Evolutionary conservation across 768 basidiomycete species (phyloP).

Genomic region (Mycena vitilis): DNA sequence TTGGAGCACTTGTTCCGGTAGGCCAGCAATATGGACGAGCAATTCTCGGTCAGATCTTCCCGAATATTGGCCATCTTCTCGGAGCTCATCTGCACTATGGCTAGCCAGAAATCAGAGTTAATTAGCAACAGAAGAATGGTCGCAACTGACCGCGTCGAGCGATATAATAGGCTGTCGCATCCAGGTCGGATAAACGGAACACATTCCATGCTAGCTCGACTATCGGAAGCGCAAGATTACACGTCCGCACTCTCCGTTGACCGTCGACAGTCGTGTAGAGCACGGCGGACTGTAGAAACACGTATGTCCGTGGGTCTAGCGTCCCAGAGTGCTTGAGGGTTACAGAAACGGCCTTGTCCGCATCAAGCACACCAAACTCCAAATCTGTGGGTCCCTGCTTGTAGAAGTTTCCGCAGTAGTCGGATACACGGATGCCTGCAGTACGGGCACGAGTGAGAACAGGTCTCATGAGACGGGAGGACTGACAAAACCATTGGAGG

Average conservation of each 20-base stretch:
- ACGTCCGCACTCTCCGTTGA: constrained; percentile 83
- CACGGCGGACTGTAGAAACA: constrained; percentile 87
- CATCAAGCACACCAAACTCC: constrained; percentile 82
- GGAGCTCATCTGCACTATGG: constrained; percentile 70
- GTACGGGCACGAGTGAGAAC: constrained; percentile 14
- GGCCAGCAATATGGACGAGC: constrained; percentile 82
- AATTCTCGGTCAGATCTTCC: constrained; percentile 86
- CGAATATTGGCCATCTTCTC: constrained; percentile 80
- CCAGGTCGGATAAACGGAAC: constrained; percentile 92
- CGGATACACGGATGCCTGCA: constrained; percentile 70
- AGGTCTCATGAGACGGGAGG: constrained; percentile 14
- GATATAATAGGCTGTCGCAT: constrained; percentile 79
- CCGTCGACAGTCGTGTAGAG: constrained; percentile 86
- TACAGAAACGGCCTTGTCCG: constrained; percentile 83
- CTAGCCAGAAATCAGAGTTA: constrained; percentile 54
- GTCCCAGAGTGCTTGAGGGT: constrained; percentile 76
- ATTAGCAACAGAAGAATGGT: not conserved
- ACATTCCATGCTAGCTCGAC: constrained; percentile 90
- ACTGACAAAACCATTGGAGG: constrained; percentile 76
- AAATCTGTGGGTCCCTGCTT: constrained; percentile 77
- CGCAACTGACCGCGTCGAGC: constrained; percentile 77
- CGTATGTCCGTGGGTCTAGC: constrained; percentile 78
- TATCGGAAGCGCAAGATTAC: constrained; percentile 88
- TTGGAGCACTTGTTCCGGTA: constrained; percentile 93
- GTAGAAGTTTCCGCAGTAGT: constrained; percentile 81